Conservation (phyloP, 2,329 filamentous ascomycete genomes). For the Penicillium sp. region DNA sequence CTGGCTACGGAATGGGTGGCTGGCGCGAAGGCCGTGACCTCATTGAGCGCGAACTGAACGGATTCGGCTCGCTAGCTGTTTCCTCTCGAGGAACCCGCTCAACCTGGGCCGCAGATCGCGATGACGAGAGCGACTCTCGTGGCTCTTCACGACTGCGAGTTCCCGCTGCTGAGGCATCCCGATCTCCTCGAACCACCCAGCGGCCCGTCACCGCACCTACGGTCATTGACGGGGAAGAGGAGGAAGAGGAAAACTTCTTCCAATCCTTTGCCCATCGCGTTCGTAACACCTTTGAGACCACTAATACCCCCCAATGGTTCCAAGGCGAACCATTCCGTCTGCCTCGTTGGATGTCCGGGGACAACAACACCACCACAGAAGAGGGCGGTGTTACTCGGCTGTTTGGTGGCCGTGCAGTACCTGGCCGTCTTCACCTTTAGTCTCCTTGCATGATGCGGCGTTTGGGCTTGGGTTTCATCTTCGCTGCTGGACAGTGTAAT, state of each 20-base stretch:
- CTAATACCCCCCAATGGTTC: conserved; percentile 81
- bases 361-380: conserved; percentile 42
- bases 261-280: conserved; percentile 80
- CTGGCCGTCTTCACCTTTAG: conserved; percentile 33
- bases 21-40: conserved; percentile 92
- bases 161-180: conserved; percentile 30
- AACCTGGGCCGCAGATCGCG: conserved; percentile 27
- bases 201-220: conserved; percentile 35
- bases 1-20: conserved; percentile 71
- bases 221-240: conserved; percentile 59
- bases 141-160: conserved; percentile 35
- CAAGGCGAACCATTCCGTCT: conserved; percentile 71
- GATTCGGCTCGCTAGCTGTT: conserved; percentile 51
- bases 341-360: conserved; percentile 77
- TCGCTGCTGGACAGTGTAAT: conserved; percentile 25
- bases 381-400: conserved; percentile 36
- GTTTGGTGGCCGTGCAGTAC: conserved; percentile 41
- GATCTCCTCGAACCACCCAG: conserved; percentile 28
- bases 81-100: conserved; percentile 35
- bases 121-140: conserved; percentile 24
- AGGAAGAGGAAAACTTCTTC: conserved; percentile 79
- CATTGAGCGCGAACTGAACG: conserved; percentile 80
- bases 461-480: conserved; percentile 7
- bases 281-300: conserved; percentile 85
- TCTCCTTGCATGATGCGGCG: conserved; percentile 9